These are phyloP conservation scores for Botryotinia convoluta DNA, from an alignment of 2,329 filamentous ascomycete species.

Conservation along the genomic window DNA sequence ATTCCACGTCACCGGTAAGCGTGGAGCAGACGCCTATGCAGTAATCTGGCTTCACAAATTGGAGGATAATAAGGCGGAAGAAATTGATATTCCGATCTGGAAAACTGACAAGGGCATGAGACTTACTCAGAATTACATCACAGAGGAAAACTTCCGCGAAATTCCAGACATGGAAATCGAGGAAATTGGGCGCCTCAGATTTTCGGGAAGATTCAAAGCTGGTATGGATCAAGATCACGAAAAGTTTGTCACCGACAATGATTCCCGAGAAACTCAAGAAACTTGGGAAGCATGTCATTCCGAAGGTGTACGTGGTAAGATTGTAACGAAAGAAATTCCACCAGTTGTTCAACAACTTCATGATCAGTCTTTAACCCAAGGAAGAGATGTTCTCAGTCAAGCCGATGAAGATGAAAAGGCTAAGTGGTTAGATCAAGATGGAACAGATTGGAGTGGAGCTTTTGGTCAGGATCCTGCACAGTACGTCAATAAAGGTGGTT, in stretches of 20 bases:
- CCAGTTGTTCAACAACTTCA: slow-evolving; percentile 72
- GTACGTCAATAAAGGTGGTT: slow-evolving; percentile 28
- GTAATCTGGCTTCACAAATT: slow-evolving; percentile 84
- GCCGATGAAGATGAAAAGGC: slow-evolving; percentile 69
- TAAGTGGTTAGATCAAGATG: slow-evolving; percentile 76
- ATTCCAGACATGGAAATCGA: slow-evolving; percentile 74
- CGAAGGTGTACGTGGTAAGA: slow-evolving; percentile 74
- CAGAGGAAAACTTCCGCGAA: slow-evolving; percentile 66
- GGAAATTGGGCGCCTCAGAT: slow-evolving; percentile 77
- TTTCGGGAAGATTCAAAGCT: slow-evolving; percentile 80
- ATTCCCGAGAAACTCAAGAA: slow-evolving; percentile 89
- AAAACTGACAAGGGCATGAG: slow-evolving; percentile 71
- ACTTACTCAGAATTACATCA: slow-evolving; percentile 90
- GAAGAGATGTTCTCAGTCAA: slow-evolving; percentile 75
- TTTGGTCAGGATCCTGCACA: slow-evolving; percentile 72
- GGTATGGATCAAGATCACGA: slow-evolving; percentile 87
- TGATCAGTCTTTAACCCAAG: slow-evolving; percentile 74
- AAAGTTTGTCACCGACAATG: slow-evolving; percentile 79
- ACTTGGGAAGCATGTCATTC: slow-evolving; percentile 89
- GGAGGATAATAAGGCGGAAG: slow-evolving; percentile 71
- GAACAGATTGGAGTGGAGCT: slow-evolving; percentile 81
- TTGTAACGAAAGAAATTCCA: slow-evolving; percentile 72
- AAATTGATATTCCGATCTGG: slow-evolving; percentile 90
- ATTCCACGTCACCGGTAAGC: slow-evolving; percentile 68
- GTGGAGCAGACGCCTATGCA: slow-evolving; percentile 71